These are phyloP conservation scores for Coemansia aciculifera DNA, from an alignment of 192 early-diverging fungal genomes.

Conservation along the genomic window DNA sequence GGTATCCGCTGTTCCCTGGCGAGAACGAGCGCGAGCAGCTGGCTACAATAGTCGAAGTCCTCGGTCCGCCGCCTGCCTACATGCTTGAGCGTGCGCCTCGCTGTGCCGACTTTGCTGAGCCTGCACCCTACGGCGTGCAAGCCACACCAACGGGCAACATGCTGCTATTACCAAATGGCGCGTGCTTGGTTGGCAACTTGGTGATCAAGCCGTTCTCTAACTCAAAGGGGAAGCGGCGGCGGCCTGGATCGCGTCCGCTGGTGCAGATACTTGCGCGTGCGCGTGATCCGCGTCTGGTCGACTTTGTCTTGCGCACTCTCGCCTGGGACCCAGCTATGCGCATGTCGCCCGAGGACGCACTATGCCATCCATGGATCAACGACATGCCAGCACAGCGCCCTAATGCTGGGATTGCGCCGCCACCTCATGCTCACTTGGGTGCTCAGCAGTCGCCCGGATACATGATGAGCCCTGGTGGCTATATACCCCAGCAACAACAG, in stretches of 20 bases:
- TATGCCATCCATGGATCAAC: slow-evolving; percentile 82
- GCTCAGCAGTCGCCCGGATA: slow-evolving; percentile 35
- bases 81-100: slow-evolving; percentile 78
- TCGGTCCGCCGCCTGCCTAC: slow-evolving; percentile 73
- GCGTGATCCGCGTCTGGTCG: slow-evolving; percentile 75
- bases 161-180: slow-evolving; percentile 36
- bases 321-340: slow-evolving; percentile 88
- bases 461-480: slow-evolving; percentile 33
- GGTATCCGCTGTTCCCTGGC: slow-evolving; percentile 93
- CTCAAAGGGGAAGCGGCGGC: slow-evolving; percentile 86
- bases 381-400: slow-evolving; percentile 55
- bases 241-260: slow-evolving; percentile 76
- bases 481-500: slow-evolving; percentile 18
- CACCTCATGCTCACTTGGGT: slow-evolving; percentile 20
- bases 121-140: slow-evolving; percentile 29
- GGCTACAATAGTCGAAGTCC: slow-evolving; percentile 91
- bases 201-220: slow-evolving; percentile 60
- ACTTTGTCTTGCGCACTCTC: slow-evolving; percentile 83
- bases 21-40: slow-evolving; percentile 98
- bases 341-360: slow-evolving; percentile 82
- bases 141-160: slow-evolving; percentile 25
- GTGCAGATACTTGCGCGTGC: slow-evolving; percentile 67
- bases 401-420: slow-evolving; percentile 14
- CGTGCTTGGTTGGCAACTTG: slow-evolving; percentile 34
- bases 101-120: slow-evolving; percentile 83